phyloP scores from a whole-genome alignment of 2,329 filamentous ascomycete species.

The Lizonia empirigonia region DNA sequence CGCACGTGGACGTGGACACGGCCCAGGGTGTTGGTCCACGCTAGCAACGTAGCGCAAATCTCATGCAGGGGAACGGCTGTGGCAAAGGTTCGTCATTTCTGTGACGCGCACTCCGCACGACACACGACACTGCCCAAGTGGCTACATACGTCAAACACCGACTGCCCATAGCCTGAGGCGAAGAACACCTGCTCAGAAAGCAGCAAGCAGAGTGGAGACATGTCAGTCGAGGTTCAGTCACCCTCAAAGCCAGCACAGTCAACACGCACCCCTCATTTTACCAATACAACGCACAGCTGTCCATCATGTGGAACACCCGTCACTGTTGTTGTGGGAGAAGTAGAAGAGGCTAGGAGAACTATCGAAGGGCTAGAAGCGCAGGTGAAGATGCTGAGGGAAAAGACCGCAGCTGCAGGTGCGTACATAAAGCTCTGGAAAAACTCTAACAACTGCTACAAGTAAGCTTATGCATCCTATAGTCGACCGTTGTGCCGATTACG shows the following conservation, averaged over 20 bases:
- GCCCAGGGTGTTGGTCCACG: neutral
- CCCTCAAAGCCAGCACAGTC: slow-evolving; percentile 4
- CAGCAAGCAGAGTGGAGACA: slow-evolving; percentile 2
- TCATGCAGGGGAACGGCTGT: slow-evolving; percentile 1
- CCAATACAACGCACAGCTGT: slow-evolving; percentile 32
- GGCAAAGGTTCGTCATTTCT: slow-evolving; percentile 7
- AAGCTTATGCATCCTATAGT: slow-evolving; percentile 45
- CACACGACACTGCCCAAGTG: slow-evolving; percentile 9
- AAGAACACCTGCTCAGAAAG: neutral
- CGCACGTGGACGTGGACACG: neutral
- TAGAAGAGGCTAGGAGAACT: slow-evolving; percentile 29
- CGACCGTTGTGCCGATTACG: slow-evolving; percentile 73
- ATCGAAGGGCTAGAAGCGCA: slow-evolving; percentile 69
- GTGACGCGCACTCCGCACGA: slow-evolving; percentile 1
- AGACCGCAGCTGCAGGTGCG: slow-evolving; percentile 67
- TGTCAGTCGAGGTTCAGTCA: slow-evolving; percentile 9
- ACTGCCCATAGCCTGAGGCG: slow-evolving; percentile 1
- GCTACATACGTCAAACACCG: neutral
- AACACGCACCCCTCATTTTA: neutral
- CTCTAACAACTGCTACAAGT: neutral
- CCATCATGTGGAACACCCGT: slow-evolving; percentile 40
- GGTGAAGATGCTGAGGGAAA: slow-evolving; percentile 71
- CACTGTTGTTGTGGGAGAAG: slow-evolving; percentile 15
- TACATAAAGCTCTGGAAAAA: slow-evolving; percentile 4
- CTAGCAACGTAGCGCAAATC: neutral